These are phyloP conservation scores for Exophiala bonariae DNA, from an alignment of 2,329 filamentous ascomycete genomes.

Conservation along the genomic window DNA sequence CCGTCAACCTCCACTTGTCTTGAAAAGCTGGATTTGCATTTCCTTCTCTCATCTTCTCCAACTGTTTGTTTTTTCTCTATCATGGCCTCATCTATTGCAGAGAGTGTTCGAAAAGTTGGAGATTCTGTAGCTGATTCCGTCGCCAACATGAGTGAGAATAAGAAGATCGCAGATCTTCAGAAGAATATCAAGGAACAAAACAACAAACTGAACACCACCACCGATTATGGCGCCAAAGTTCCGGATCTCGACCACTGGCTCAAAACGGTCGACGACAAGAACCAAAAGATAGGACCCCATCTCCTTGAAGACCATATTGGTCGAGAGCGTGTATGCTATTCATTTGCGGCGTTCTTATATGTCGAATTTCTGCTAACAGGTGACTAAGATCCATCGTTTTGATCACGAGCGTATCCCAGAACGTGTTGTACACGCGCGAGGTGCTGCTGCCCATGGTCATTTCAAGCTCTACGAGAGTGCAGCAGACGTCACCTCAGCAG, in stretches of 20 bases:
- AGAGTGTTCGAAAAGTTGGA: slow-evolving; percentile 14
- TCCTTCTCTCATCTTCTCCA: not conserved
- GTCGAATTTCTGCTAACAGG: slow-evolving; percentile 21
- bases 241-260: slow-evolving; percentile 77
- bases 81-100: slow-evolving; percentile 19
- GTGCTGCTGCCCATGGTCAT: slow-evolving; percentile 64
- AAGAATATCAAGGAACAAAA: slow-evolving; percentile 53
- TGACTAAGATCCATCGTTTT: slow-evolving; percentile 59
- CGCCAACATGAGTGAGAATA: slow-evolving; percentile 18
- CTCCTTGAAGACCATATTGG: slow-evolving; percentile 72
- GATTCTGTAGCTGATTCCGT: slow-evolving; percentile 14
- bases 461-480: slow-evolving; percentile 67
- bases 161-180: slow-evolving; percentile 52
- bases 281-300: slow-evolving; percentile 62
- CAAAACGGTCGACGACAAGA: slow-evolving; percentile 56
- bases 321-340: slow-evolving; percentile 65
- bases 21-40: too few species aligned
- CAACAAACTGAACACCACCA: slow-evolving; percentile 64
- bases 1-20: too few species aligned
- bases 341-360: not conserved
- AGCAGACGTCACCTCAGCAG: slow-evolving; percentile 62
- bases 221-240: slow-evolving; percentile 75
- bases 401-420: slow-evolving; percentile 73
- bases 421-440: slow-evolving; percentile 67
- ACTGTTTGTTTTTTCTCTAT: not conserved